A percentile compares a stretch with the other conserved stretches of the same genome.
Conservation (phyloP, 1,139 yeast species). For the Candida pseudoviswanathii region DNA sequence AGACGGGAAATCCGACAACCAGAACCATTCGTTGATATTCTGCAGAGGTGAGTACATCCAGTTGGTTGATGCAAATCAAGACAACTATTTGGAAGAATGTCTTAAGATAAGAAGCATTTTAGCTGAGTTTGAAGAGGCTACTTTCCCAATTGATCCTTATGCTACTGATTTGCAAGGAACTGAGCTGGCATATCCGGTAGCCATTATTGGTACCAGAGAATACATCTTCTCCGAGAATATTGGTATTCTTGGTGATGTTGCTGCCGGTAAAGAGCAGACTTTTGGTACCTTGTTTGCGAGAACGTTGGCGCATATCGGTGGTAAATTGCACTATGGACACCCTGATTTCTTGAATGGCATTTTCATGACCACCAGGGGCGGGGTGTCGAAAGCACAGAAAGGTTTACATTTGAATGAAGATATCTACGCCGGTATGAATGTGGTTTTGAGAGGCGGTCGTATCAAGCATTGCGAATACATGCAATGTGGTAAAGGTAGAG, state of each 20-base stretch:
- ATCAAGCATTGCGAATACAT: slow-evolving; percentile 59
- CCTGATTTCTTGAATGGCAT: slow-evolving; percentile 54
- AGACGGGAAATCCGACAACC: slow-evolving; percentile 61
- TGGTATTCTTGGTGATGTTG: slow-evolving; percentile 57
- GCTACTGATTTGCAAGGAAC: slow-evolving; percentile 25
- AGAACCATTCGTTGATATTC: slow-evolving; percentile 52
- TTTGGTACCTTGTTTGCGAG: slow-evolving; percentile 59
- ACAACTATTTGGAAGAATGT: slow-evolving; percentile 58
- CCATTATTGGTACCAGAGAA: slow-evolving; percentile 57
- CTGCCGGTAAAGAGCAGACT: slow-evolving; percentile 61
- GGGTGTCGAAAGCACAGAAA: slow-evolving; percentile 57
- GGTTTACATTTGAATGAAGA: slow-evolving; percentile 59
- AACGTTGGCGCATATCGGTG: slow-evolving; percentile 57
- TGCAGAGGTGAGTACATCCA: slow-evolving; percentile 58
- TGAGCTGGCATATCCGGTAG: slow-evolving; percentile 44
- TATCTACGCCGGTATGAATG: slow-evolving; percentile 60
- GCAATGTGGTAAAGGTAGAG: slow-evolving; percentile 62
- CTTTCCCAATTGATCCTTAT: slow-evolving; percentile 36
- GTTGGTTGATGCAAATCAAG: slow-evolving; percentile 58
- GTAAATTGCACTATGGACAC: slow-evolving; percentile 58
- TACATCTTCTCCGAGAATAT: slow-evolving; percentile 57
- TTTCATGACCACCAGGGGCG: slow-evolving; percentile 59
- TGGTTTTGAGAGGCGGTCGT: slow-evolving; percentile 52
- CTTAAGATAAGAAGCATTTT: slow-evolving; percentile 53
- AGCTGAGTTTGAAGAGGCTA: slow-evolving; percentile 52